Base-by-base conservation (phyloP, 1,139 yeast species). In the Yamadazyma triangularis region DNA sequence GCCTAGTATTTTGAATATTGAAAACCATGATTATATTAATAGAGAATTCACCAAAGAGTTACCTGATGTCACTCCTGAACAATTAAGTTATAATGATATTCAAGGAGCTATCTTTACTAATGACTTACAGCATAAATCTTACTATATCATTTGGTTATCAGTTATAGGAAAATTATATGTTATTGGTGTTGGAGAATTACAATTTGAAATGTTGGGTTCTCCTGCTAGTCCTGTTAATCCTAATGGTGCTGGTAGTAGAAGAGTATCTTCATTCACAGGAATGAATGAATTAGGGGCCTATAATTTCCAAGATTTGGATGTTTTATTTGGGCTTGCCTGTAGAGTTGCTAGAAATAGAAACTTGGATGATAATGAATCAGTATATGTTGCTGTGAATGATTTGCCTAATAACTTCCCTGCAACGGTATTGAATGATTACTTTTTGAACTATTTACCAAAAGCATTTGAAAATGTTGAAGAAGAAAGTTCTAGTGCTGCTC, bases 51-150 rank as follows among this genome's bases (percentile, higher is more conserved):
- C 22, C 12, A 12, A 26, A 21, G 19, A 15, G 4, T 38, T 37
- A 18, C 38, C 38, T 13, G 30, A 28, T 10, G 26, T 26, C 22
- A 45, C 47, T 5, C 40, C 30, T 2, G 48, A 44, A 23, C 15
- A 35, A 10, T 18, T 32, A 4, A 35, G 50, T 26, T 54, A 34
- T 36, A 39, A 49, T 13, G 51, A 53, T 15, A 45, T 63, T 30
- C 51, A 55, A 28, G 73, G 73, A 1, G 71, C 70, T 12, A 50
- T 64, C 13, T 44, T 65, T 40, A 59, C 70, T 30, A 66, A 66
- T 37, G 66, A 62, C 16, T 48, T 60, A 27, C 71, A 61, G 39
- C 57, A 56, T 27, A 62, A 58, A 38, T 53, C 65, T 3, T 54
- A 61, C 39, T 63, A 55, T 34, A 51, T 63, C 18, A 38, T 65